A percentile compares a stretch with the other conserved stretches of the same genome.
Conservation (phyloP, 139 green algal species). For the Chlorella sp. region DNA sequence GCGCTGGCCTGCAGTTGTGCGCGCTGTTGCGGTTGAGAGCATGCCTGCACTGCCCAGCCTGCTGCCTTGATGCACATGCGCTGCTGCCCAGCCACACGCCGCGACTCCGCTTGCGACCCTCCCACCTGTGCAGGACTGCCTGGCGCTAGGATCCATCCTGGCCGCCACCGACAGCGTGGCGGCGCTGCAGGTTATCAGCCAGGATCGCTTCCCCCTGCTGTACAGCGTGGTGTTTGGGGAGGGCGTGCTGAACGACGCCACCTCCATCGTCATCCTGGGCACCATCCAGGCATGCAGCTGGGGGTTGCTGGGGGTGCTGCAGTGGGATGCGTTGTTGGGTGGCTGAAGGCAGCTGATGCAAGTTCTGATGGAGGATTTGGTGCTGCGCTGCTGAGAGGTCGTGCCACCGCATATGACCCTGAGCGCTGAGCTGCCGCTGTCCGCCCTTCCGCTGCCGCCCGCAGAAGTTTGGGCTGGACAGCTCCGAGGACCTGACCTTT, state of each 20-base stretch:
- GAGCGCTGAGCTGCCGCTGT: not conserved
- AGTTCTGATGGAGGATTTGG: too few species aligned
- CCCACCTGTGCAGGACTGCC: constrained; percentile 57
- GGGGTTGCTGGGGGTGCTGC: not conserved
- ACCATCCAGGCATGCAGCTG: constrained; percentile 35
- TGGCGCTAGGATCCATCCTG: constrained; percentile 92
- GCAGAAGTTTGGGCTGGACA: constrained; percentile 34
- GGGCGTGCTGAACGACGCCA: constrained; percentile 95
- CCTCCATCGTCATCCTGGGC: constrained; percentile 87
- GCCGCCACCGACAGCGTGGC: constrained; percentile 92
- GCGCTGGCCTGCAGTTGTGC: too few species aligned
- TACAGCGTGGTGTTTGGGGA: constrained; percentile 95
- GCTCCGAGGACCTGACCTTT: constrained; percentile 22
- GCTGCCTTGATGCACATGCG: too few species aligned
- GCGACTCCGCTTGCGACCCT: too few species aligned
- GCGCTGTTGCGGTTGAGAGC: too few species aligned
- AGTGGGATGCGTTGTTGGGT: not conserved
- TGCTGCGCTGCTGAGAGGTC: too few species aligned
- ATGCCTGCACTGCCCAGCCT: too few species aligned
- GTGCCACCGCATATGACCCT: too few species aligned
- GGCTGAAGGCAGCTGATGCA: too few species aligned
- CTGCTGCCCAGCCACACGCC: too few species aligned
- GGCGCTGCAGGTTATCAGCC: constrained; percentile 81
- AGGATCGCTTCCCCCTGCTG: constrained; percentile 76
- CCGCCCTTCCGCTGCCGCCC: not conserved